phyloP scores from a whole-genome alignment of 768 basidiomycete genomes.

The Kwoniella dendrophila region DNA sequence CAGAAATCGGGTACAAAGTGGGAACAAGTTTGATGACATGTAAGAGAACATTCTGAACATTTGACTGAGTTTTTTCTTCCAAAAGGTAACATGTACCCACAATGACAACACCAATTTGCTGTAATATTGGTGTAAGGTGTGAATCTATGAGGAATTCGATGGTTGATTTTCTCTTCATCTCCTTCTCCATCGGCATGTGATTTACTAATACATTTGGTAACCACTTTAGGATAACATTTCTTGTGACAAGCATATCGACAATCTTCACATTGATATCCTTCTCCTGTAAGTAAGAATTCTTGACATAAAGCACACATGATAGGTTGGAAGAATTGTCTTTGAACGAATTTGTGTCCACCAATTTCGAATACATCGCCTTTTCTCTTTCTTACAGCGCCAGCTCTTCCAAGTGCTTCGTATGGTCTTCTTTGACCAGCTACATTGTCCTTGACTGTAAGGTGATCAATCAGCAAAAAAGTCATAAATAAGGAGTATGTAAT shows the following conservation, averaged over 20 bases:
- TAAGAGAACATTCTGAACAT: constrained; percentile 94
- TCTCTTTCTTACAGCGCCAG: constrained; percentile 95
- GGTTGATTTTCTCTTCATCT: constrained; percentile 98
- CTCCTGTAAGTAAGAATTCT: constrained; percentile 94
- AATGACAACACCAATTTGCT: constrained; percentile 99
- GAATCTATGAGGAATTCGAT: constrained; percentile 98
- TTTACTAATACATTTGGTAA: constrained; percentile 98
- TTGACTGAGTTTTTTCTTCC: constrained; percentile 95
- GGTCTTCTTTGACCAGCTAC: constrained; percentile 79
- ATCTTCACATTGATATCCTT: constrained; percentile 99
- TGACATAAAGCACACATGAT: constrained; percentile 98
- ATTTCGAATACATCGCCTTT: constrained; percentile 98
- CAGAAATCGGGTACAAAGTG: constrained; percentile 99
- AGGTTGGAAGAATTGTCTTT: constrained; percentile 96
- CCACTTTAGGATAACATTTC: constrained; percentile 97
- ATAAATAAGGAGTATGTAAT: constrained; percentile 1
- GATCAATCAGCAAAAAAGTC: neutral
- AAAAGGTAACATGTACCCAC: constrained; percentile 95
- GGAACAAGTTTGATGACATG: constrained; percentile 95
- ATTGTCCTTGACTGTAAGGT: constrained; percentile 85
- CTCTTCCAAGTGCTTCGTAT: constrained; percentile 94
- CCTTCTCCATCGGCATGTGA: constrained; percentile 87
- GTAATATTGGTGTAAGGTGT: constrained; percentile 94
- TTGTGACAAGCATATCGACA: constrained; percentile 99
- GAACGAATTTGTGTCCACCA: constrained; percentile 98